A percentile compares a stretch with the other conserved stretches of the same genome.
Evolutionary conservation across 169 alveolate genomes (phyloP).

Genomic region (Eimeria falciformis): DNA sequence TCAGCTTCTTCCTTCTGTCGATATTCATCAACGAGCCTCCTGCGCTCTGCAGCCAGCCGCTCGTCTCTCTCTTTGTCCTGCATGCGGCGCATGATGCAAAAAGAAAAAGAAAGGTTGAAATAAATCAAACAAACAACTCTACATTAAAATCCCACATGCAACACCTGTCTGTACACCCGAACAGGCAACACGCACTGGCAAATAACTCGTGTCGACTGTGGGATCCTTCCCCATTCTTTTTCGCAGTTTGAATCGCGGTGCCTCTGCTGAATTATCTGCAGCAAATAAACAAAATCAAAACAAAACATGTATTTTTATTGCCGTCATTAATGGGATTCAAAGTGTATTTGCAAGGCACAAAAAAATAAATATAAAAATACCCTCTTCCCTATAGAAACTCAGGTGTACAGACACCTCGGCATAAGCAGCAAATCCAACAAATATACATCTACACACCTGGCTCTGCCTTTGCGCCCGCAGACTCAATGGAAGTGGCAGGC

Average conservation of each 20-base stretch:
- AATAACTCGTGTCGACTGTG: conserved; percentile 65
- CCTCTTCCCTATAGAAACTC: background rate
- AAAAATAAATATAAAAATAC: background rate
- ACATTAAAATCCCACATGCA: background rate
- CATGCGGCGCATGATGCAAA: background rate
- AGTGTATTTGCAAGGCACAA: background rate
- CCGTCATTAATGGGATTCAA: background rate
- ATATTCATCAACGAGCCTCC: conserved; percentile 65
- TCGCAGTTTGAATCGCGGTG: background rate
- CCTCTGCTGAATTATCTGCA: background rate
- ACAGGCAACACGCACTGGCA: conserved; percentile 50
- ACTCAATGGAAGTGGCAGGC: background rate
- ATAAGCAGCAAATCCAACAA: too few species aligned
- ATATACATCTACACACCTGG: too few species aligned
- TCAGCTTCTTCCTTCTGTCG: conserved; percentile 27
- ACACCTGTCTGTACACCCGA: background rate
- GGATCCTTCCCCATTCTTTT: conserved; percentile 76
- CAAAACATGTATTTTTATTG: background rate
- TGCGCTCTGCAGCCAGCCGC: background rate
- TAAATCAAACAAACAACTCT: background rate
- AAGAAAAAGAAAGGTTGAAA: background rate
- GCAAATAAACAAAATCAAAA: background rate
- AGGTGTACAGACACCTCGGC: too few species aligned
- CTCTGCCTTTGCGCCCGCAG: too few species aligned
- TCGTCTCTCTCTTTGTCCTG: conserved; percentile 75